These are phyloP conservation scores for Stagonosporopsis vannaccii DNA, from an alignment of 2,329 filamentous ascomycete species.

Conservation along the genomic window DNA sequence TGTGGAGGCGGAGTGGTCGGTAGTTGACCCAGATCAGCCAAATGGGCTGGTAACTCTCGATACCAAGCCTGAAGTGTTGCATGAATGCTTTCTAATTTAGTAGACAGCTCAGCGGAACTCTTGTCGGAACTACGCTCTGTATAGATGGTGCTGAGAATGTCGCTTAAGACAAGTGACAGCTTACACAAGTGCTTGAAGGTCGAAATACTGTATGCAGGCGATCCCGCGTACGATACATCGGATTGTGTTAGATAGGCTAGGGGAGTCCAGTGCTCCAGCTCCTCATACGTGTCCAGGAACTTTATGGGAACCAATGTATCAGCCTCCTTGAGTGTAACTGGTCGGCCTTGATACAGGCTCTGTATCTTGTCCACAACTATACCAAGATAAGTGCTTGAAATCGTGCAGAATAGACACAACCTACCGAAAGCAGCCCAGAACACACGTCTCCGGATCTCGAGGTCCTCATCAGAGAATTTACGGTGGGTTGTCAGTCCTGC, in stretches of 20 bases:
- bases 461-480: slow-evolving; percentile 55
- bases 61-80: slow-evolving; percentile 55
- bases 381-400: slow-evolving; percentile 11
- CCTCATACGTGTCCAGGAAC: slow-evolving; percentile 61
- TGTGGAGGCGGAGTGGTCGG: slow-evolving; percentile 48
- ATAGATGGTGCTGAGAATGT: slow-evolving; percentile 50
- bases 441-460: slow-evolving; percentile 55
- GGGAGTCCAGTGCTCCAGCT: slow-evolving; percentile 61
- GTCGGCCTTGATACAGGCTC: slow-evolving; percentile 63
- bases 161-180: slow-evolving; percentile 57
- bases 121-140: slow-evolving; percentile 47
- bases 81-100: slow-evolving; percentile 51
- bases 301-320: slow-evolving; percentile 57
- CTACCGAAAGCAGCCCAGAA: slow-evolving; percentile 56
- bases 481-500: slow-evolving; percentile 39
- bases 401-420: background rate
- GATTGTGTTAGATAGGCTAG: slow-evolving; percentile 47
- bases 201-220: slow-evolving; percentile 54
- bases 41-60: slow-evolving; percentile 51
- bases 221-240: slow-evolving; percentile 42
- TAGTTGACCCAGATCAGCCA: slow-evolving; percentile 48
- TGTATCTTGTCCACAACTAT: slow-evolving; percentile 60
- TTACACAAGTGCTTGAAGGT: slow-evolving; percentile 54
- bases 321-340: slow-evolving; percentile 56
- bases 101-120: slow-evolving; percentile 46